phyloP scores from a whole-genome alignment of 148 eudicot species.

The Polygonum maritimum region DNA sequence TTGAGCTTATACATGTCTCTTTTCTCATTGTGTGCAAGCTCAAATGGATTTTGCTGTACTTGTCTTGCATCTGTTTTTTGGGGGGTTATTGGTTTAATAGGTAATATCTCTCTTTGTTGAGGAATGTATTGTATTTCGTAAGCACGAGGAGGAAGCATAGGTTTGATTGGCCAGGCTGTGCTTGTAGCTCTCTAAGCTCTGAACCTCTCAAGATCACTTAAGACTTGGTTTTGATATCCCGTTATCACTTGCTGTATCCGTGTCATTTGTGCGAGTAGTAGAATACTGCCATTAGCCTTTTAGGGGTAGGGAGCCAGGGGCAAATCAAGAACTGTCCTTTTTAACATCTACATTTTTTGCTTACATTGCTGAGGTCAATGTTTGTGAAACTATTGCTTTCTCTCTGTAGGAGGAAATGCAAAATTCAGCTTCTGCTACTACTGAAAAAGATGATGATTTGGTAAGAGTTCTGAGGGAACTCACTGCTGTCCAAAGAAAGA shows the following conservation, averaged over 20 bases:
- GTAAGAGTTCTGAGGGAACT: constrained; percentile 88
- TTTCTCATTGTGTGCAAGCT: not conserved
- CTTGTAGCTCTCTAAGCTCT: not conserved
- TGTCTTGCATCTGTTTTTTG: not conserved
- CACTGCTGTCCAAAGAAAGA: constrained; percentile 84
- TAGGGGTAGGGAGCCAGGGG: not conserved
- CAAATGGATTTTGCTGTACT: not conserved
- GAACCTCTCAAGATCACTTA: not conserved
- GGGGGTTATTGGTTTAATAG: not conserved
- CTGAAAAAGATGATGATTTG: constrained; percentile 82
- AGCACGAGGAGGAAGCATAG: not conserved
- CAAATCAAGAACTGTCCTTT: not conserved
- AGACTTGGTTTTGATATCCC: not conserved
- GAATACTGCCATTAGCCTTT: not conserved
- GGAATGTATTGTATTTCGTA: not conserved
- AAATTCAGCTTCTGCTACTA: constrained; percentile 33
- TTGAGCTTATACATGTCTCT: not conserved
- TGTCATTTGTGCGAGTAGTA: not conserved
- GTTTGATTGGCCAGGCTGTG: not conserved
- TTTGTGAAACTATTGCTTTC: not conserved
- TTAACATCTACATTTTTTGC: not conserved
- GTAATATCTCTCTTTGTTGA: not conserved
- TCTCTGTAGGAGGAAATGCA: constrained; percentile 63
- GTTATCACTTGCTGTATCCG: not conserved
- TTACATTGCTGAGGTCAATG: not conserved